Percentiles rank a stretch among this genome's conserved stretches.
Evolutionary conservation across 2,329 filamentous ascomycete genomes (phyloP).

Genomic region (Fusarium proliferatum): DNA sequence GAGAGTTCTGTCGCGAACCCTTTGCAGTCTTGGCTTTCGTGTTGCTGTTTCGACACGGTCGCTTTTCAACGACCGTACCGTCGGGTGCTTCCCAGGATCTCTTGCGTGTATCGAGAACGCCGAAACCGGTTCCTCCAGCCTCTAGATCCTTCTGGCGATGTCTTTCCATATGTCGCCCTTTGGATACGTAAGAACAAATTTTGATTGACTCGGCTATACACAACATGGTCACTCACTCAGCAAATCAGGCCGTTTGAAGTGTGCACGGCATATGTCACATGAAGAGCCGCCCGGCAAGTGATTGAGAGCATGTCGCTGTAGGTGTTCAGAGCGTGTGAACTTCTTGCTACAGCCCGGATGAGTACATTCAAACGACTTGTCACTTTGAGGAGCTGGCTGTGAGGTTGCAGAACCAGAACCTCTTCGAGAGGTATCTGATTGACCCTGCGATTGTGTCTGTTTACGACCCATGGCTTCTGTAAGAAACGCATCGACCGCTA

Average conservation of each 20-base stretch:
- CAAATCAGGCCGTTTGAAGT: conserved; percentile 70
- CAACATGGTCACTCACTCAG: conserved; percentile 35
- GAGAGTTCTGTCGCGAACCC: neutral
- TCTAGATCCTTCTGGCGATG: conserved; percentile 65
- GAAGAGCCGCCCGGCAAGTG: conserved; percentile 65
- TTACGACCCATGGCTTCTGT: conserved; percentile 12
- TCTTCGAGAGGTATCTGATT: neutral
- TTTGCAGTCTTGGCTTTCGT: conserved; percentile 14
- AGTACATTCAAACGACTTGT: conserved; percentile 50
- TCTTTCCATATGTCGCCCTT: conserved; percentile 68
- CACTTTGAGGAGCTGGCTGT: neutral
- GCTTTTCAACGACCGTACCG: conserved; percentile 62
- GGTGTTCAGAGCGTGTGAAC: conserved; percentile 68
- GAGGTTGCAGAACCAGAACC: conserved; percentile 9
- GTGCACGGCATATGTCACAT: conserved; percentile 68
- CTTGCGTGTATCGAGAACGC: conserved; percentile 65
- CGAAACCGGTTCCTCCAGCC: conserved; percentile 63
- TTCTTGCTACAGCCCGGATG: conserved; percentile 61
- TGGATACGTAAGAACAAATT: neutral
- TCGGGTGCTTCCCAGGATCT: conserved; percentile 65
- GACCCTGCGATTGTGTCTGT: conserved; percentile 4
- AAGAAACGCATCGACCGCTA: conserved; percentile 12
- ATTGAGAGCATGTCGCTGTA: conserved; percentile 68
- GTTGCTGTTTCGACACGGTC: conserved; percentile 24
- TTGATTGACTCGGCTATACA: neutral